These are phyloP conservation scores for Suhomyces atakaporum DNA, from an alignment of 1,139 yeast species.

Conservation along the genomic window DNA sequence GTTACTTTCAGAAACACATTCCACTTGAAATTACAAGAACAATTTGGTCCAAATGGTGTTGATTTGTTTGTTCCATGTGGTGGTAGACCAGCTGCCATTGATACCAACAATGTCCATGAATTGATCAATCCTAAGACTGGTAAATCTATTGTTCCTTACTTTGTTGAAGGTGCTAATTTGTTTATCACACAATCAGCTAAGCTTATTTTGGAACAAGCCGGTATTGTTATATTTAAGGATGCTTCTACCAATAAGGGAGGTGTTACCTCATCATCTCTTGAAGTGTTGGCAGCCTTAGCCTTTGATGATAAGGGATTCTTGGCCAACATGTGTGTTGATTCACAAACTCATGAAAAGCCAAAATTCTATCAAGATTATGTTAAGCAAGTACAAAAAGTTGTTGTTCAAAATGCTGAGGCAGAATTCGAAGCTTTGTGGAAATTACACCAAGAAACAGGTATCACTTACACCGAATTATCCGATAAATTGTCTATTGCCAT, in stretches of 20 bases:
- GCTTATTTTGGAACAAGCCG: conserved; percentile 80
- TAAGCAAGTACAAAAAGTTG: conserved; percentile 72
- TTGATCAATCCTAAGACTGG: conserved; percentile 78
- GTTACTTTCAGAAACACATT: conserved; percentile 89
- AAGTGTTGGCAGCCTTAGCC: conserved; percentile 91
- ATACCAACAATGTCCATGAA: conserved; percentile 74
- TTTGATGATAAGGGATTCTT: conserved; percentile 84
- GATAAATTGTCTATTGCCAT: conserved; percentile 85
- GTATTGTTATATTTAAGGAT: conserved; percentile 86
- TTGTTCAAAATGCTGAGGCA: conserved; percentile 73
- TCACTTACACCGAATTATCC: conserved; percentile 75
- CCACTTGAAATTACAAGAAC: conserved; percentile 73
- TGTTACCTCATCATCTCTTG: conserved; percentile 94
- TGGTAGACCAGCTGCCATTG: conserved; percentile 97
- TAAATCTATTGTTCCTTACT: conserved; percentile 75
- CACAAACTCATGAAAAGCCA: conserved; percentile 57
- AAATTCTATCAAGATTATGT: conserved; percentile 81
- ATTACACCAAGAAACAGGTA: conserved; percentile 66
- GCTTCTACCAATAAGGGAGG: conserved; percentile 99
- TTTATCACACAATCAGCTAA: conserved; percentile 95
- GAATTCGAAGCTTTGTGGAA: conserved; percentile 91
- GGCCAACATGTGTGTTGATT: conserved; percentile 70
- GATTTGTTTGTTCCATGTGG: conserved; percentile 96
- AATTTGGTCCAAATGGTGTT: conserved; percentile 61
- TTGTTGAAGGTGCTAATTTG: conserved; percentile 97